Conservation (phyloP, 208 protist genomes). For the Acanthamoeba culbertsoni region DNA sequence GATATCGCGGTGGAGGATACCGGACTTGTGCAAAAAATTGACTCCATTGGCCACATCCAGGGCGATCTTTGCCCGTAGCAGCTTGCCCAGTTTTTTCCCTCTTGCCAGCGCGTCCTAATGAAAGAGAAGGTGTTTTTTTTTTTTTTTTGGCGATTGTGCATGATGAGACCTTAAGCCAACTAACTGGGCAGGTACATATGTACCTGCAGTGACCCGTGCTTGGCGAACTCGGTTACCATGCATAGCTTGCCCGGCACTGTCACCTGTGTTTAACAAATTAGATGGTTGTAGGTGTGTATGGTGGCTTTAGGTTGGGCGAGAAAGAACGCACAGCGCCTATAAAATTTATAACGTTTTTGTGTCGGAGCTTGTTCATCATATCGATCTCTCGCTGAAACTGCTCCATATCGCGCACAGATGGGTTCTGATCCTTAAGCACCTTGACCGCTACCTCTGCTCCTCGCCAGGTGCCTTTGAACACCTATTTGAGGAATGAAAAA, state of each 20-base stretch:
- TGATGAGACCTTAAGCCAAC: too few relatives aligned
- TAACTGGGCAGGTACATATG: background rate
- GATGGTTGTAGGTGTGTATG: too few relatives aligned
- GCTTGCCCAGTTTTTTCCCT: background rate
- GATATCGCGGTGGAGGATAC: background rate
- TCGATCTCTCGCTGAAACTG: constrained; percentile 45
- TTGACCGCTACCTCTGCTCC: constrained; percentile 43
- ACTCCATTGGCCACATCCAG: constrained; percentile 4
- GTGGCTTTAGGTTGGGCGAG: too few relatives aligned
- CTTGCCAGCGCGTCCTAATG: background rate
- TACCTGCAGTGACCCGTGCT: background rate
- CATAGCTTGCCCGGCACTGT: background rate
- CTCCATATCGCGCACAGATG: background rate
- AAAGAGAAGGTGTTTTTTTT: too few relatives aligned
- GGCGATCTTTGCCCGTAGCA: constrained; percentile 16
- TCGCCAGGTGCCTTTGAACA: constrained; percentile 21
- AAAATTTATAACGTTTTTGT: constrained; percentile 43
- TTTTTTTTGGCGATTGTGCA: too few relatives aligned
- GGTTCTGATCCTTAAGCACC: background rate
- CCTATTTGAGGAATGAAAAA: too few relatives aligned
- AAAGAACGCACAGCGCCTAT: too few relatives aligned
- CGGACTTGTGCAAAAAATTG: background rate
- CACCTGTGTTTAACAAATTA: too few relatives aligned
- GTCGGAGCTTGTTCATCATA: constrained; percentile 28
- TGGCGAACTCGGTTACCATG: constrained; percentile 22